Evolutionary conservation across 345 rosid genomes (phyloP), one percentile per base, ranked within the genome.

Genomic region (Hypericum androsaemum): DNA sequence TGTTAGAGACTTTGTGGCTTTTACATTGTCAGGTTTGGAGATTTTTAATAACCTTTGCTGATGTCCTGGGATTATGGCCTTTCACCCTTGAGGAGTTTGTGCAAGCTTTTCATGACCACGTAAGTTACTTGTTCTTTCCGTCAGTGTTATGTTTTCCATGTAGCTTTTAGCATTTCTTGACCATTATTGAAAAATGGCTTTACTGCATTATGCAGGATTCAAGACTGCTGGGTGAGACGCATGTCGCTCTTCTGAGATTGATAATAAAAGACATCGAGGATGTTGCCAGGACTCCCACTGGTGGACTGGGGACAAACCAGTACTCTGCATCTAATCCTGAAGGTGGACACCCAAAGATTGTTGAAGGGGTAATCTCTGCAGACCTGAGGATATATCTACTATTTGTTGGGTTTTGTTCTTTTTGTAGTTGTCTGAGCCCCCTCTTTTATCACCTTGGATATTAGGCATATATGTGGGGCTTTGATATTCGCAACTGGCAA

Each of bases 401-500:
- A 40, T 51, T 53, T 36, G 10, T 12, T 41, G 8, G 13, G 59
- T 12, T 55, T 16, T 32, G 55, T 47, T 47, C 28, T 13, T 66
- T 58, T 6, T 37, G 7, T 56, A 69, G 56, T 50, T 64, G 57
- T 57, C 58, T 50, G 59, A 28, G 8, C 12, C 3, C 39, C 47
- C 40, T 52, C 43, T 35, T n/a, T 47, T 12, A 44, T n/a, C 64
- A n/a, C 46, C 54, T 39, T 59, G 47, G 61, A 11, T 62, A 10
- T 60, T 72, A 94, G 99, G 97, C 99, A 17, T 88, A 88, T 82
- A 68, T 77, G 14, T 94, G 99, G 99, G 99, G 99, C 53, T 94
- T 94, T 64, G 95, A 94, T 73, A 82, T 94, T 49, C 80, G 78
- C 61, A 82, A 84, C 71, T 94, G 99, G 99, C 95, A 88, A 74